Evolutionary conservation across 129 eudicot genomes (phyloP).

Genomic region (Smallanthus sonchifolius): DNA sequence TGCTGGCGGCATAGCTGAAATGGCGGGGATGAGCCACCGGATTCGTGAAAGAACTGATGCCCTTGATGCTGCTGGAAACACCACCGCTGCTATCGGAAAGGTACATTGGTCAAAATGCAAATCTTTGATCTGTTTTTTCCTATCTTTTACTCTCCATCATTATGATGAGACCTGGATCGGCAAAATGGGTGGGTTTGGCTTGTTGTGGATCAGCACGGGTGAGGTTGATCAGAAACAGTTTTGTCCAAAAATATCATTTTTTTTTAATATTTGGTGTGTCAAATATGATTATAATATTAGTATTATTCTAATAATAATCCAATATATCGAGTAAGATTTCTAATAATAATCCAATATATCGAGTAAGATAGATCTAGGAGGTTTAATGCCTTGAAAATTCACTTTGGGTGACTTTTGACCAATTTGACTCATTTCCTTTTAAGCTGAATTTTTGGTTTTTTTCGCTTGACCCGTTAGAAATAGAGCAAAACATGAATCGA

Average conservation of each 20-base stretch:
- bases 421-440: neutral
- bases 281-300: neutral
- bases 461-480: neutral
- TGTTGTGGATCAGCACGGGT: neutral
- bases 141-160: neutral
- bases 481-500: neutral
- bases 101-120: constrained; percentile 25
- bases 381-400: neutral
- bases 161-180: neutral
- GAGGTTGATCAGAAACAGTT: neutral
- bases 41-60: constrained; percentile 85
- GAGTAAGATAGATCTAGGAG: neutral
- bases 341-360: neutral
- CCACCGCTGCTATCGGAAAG: constrained; percentile 89
- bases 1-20: constrained; percentile 89
- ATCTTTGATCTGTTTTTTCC: neutral
- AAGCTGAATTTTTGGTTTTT: neutral
- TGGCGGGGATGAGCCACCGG: constrained; percentile 89
- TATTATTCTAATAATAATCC: neutral
- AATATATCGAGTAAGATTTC: neutral
- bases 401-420: neutral
- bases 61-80: constrained; percentile 90
- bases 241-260: neutral
- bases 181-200: neutral
- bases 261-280: neutral